Base-by-base conservation (phyloP, 257 asterid genomes). In the Penstemon newberryi region DNA sequence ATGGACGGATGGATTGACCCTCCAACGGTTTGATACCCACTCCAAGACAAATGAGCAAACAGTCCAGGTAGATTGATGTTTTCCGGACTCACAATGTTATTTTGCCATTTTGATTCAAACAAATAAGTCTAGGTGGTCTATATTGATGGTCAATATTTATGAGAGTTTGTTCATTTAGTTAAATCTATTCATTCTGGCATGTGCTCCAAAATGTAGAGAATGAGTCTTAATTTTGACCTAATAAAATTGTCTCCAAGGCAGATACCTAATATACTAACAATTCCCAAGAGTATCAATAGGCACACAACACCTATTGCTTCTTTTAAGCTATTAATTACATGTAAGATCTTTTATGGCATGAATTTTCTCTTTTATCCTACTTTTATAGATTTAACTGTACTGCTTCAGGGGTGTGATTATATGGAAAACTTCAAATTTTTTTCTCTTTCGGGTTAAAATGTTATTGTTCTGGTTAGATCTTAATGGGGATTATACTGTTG, bases 31-130 rank as follows among this genome's bases (percentile, higher is more conserved):
- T 77, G 99, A 94, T 70, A 43, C 87, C 67, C 99, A 91, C 82
- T 91, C 98, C 65, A 89, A 87, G 82, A 91, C 99, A 58, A 94
- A 94, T 63, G 99, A 94, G 82, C 95, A 91, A 81, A 94, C 94
- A 0, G 98, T 94, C 52, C 79, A 91, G 96, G 96, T 91, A 81
- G 47, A 52, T 68, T 37, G 8, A 4, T 7, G 56, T 25, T 19
- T 60, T 18, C 55, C 10, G 12, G 13, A 12, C 15, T 9, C 15
- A 49, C 18, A 12, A 12, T 49, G 10, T 42, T 25, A 10, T 61
- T 9, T 44, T 8, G 7, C 8, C 8, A 46, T 62, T 62, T 5
- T 15, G 54, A 49, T n/a, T 62, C 54, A 42, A 62, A 13, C 41
- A 8, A 61, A 61, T 40, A 43, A 61, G 9, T 61, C 12, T n/a